These are phyloP conservation scores for Cladophialophora exuberans DNA, from an alignment of 2,329 filamentous ascomycete genomes.

Conservation along the genomic window DNA sequence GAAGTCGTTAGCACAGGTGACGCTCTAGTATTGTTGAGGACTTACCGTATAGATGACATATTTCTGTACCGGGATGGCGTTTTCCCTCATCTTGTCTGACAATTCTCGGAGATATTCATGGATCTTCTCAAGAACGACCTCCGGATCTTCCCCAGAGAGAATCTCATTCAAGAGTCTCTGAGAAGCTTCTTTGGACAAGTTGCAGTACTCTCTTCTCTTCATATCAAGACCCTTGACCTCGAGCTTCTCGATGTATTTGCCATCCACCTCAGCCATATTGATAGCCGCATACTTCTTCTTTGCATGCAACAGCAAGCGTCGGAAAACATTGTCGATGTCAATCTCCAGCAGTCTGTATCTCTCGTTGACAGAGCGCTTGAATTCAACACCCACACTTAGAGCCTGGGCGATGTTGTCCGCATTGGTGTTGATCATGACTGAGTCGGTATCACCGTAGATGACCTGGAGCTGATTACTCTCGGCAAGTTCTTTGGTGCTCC, in stretches of 20 bases:
- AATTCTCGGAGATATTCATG: conserved; percentile 90
- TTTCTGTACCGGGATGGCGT: conserved; percentile 74
- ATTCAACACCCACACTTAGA: conserved; percentile 87
- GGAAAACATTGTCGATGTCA: conserved; percentile 97
- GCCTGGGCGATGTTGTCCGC: conserved; percentile 91
- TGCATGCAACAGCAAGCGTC: conserved; percentile 87
- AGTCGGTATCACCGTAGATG: conserved; percentile 98
- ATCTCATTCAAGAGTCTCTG: conserved; percentile 90
- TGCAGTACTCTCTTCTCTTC: conserved; percentile 95
- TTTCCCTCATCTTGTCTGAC: conserved; percentile 82
- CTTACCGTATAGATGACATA: conserved; percentile 89
- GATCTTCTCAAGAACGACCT: conserved; percentile 83
- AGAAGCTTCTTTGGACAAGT: conserved; percentile 92
- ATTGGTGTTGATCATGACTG: conserved; percentile 99
- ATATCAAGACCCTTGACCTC: conserved; percentile 99
- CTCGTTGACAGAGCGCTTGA: conserved; percentile 94
- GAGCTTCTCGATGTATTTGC: conserved; percentile 90
- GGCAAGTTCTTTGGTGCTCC: conserved; percentile 92
- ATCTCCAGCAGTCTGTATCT: conserved; percentile 92
- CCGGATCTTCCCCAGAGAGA: conserved; percentile 88
- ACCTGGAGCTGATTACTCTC: conserved; percentile 90
- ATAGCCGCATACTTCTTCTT: conserved; percentile 99
- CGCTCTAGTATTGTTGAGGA: background rate
- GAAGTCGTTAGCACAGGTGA: conserved; percentile 15
- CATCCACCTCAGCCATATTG: conserved; percentile 86